These are phyloP conservation scores for Phialophora expanda DNA, from an alignment of 2,329 filamentous ascomycete species.

Conservation along the genomic window DNA sequence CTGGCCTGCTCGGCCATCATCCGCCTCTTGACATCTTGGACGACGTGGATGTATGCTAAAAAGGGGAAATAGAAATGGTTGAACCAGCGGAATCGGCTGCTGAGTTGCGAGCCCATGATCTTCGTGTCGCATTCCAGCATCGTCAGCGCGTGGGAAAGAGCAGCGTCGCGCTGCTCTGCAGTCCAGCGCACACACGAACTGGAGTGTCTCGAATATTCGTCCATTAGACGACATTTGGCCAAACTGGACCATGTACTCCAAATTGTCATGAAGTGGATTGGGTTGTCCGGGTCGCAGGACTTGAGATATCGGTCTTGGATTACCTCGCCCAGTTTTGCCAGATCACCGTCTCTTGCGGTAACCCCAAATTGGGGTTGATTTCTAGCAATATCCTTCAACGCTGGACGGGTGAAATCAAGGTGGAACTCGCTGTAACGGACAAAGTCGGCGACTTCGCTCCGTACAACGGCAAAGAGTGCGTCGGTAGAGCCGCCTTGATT, in stretches of 20 bases:
- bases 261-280: constrained; percentile 56
- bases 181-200: constrained; percentile 38
- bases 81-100: constrained; percentile 52
- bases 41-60: constrained; percentile 55
- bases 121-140: constrained; percentile 57
- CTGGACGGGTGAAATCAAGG: constrained; percentile 55
- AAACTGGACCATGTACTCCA: constrained; percentile 54
- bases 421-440: constrained; percentile 49
- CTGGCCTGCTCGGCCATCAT: constrained; percentile 46
- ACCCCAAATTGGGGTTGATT: constrained; percentile 24
- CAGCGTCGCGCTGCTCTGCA: constrained; percentile 43
- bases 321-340: constrained; percentile 47
- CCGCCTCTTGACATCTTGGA: constrained; percentile 50
- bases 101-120: constrained; percentile 50
- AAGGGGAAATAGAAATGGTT: constrained; percentile 55
- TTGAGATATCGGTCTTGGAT: constrained; percentile 57
- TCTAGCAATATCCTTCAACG: constrained; percentile 45
- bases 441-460: constrained; percentile 51
- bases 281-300: constrained; percentile 49
- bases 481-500: constrained; percentile 46
- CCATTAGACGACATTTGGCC: constrained; percentile 58
- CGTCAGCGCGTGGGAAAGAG: constrained; percentile 42
- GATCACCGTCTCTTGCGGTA: constrained; percentile 38
- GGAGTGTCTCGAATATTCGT: constrained; percentile 50
- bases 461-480: constrained; percentile 55